phyloP scores from a whole-genome alignment of 306 rosid genomes.

The Coriaria nepalensis region DNA sequence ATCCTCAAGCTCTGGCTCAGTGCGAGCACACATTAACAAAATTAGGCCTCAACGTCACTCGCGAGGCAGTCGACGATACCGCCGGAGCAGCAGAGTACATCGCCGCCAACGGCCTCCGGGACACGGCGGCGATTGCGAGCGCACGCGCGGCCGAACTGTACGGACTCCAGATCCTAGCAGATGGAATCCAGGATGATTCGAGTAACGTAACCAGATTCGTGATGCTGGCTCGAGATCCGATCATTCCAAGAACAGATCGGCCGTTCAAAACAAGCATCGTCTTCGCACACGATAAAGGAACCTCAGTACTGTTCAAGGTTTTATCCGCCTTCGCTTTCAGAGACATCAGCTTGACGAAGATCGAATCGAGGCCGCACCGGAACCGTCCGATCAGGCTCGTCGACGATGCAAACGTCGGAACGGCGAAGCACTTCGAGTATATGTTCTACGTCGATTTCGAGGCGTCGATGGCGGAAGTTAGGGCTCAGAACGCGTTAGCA shows the following conservation, averaged over 20 bases:
- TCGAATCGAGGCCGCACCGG: constrained; percentile 82
- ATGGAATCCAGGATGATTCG: constrained; percentile 87
- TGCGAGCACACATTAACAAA: constrained; percentile 73
- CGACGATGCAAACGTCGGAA: constrained; percentile 78
- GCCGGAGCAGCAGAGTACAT: constrained; percentile 87
- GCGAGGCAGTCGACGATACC: constrained; percentile 92
- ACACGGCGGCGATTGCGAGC: constrained; percentile 80
- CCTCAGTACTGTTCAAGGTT: constrained; percentile 85
- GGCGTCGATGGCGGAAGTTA: constrained; percentile 87
- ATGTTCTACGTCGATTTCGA: constrained; percentile 88
- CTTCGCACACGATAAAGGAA: constrained; percentile 89
- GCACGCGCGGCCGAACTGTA: constrained; percentile 82
- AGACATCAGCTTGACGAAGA: constrained; percentile 85
- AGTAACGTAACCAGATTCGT: constrained; percentile 88
- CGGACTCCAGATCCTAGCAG: constrained; percentile 58
- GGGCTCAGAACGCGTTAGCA: constrained; percentile 87
- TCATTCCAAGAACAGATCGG: constrained; percentile 74
- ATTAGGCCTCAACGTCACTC: constrained; percentile 70
- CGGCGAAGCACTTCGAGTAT: constrained; percentile 91
- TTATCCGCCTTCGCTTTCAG: constrained; percentile 83
- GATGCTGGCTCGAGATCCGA: constrained; percentile 87
- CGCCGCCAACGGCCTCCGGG: constrained; percentile 49
- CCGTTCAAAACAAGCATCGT: constrained; percentile 93
- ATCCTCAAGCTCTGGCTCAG: constrained; percentile 86
- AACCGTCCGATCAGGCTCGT: constrained; percentile 84